Evolutionary conservation across 1,284 basidiomycete genomes (phyloP), one percentile per base, ranked within the genome.

Genomic region (Peniophora sp.): DNA sequence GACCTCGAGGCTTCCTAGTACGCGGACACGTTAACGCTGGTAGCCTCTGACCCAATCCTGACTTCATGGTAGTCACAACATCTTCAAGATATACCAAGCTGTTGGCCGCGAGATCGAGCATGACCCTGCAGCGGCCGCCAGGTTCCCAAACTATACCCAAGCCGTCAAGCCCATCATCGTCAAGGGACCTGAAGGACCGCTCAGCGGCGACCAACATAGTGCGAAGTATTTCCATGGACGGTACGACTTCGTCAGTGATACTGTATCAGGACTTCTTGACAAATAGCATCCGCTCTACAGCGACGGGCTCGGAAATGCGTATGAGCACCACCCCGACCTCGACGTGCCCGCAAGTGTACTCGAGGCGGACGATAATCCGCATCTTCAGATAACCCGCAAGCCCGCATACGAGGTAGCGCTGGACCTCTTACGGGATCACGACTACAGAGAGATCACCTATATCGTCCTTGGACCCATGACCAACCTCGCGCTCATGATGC

Each of bases 401-500:
- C 68, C 78, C 22, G 83, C 80, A 0, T 70, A 77, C 32, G 79
- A 92, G 43, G 79, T 88, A 14, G 80, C 83, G 8, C 69, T 92
- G 1, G 79, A 86, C 15, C 67, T 92, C 18, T 72, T 98, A 6
- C 66, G 71, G 24, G 66, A 71, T 2, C 71, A 79, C 52, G 79
- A 84, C 1, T 66, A 78, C 17, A 70, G 78, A 48, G 85, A 76
- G 9, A 76, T 98, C 23, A 88, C 88, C 1, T 92, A 97, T 57
- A 76, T 97, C 51, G 86, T 82, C 3, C 73, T 97, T 1, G 96
- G 95, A 0, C 95, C 95, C 3, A 69, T 94, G 52, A 97, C 93
- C 17, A 95, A 90, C 61, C 72, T 98, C 23, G 91, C 92, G 1
- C 70, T 73, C 37, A 75, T 89, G 47, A 72, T 88, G 64, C 75